These are phyloP conservation scores for Fusarium armeniacum DNA, from an alignment of 2,329 filamentous ascomycete genomes.

Conservation along the genomic window DNA sequence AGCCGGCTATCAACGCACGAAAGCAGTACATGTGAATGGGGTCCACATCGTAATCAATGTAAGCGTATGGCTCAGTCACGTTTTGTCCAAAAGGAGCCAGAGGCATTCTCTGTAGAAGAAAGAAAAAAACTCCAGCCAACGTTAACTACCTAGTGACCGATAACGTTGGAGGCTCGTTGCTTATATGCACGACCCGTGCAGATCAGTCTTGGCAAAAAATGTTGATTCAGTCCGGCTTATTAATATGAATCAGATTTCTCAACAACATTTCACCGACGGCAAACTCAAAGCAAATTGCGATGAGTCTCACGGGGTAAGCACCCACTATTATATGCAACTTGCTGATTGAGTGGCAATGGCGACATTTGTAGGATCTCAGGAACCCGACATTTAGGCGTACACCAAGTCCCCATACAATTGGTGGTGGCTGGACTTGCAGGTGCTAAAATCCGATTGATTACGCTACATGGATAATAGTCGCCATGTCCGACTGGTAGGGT, in stretches of 20 bases:
- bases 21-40: not conserved
- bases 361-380: slow-evolving; percentile 4
- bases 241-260: slow-evolving; percentile 24
- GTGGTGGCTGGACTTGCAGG: not conserved
- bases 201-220: slow-evolving; percentile 4
- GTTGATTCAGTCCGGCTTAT: slow-evolving; percentile 11
- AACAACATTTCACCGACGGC: slow-evolving; percentile 6
- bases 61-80: not conserved
- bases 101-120: not conserved
- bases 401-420: not conserved
- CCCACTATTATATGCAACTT: slow-evolving; percentile 12
- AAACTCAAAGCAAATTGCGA: slow-evolving; percentile 11
- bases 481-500: slow-evolving; percentile 14
- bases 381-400: slow-evolving; percentile 14
- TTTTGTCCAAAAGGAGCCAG: not conserved
- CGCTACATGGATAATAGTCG: not conserved
- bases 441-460: slow-evolving; percentile 35
- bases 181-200: slow-evolving; percentile 15
- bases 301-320: slow-evolving; percentile 17
- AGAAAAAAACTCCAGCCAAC: not conserved
- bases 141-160: slow-evolving; percentile 3
- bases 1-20: not conserved
- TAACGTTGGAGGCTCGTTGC: slow-evolving; percentile 31
- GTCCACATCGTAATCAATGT: not conserved
- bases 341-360: slow-evolving; percentile 5